Evolutionary conservation across 345 rosid genomes (phyloP).

Genomic region (Euclidium syriacum): DNA sequence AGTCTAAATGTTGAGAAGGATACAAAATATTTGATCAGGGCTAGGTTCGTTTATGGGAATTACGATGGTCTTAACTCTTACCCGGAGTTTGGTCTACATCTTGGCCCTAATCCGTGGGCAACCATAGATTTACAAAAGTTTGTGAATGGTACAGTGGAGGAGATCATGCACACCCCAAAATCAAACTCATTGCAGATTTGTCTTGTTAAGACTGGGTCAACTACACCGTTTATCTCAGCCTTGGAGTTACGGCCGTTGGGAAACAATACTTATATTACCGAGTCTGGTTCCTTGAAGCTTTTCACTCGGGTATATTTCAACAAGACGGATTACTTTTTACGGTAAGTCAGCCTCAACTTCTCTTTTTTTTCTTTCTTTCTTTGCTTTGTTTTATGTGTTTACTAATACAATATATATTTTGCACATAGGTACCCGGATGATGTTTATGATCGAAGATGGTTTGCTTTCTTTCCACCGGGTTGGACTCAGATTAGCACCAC

Average conservation of each 20-base stretch:
- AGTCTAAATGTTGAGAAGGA: conserved; percentile 17
- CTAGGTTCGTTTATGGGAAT: conserved; percentile 34
- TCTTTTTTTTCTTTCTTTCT: no score
- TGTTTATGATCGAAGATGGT: conserved; percentile 33
- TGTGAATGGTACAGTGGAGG: not conserved
- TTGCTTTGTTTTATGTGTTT: not conserved
- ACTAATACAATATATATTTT: not conserved
- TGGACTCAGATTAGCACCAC: not conserved
- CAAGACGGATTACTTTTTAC: not conserved
- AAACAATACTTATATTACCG: not conserved
- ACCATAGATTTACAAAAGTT: conserved; percentile 1
- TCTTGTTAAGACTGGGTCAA: conserved; percentile 35
- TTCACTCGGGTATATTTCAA: not conserved
- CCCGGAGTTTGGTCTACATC: conserved; percentile 33
- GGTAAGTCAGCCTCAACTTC: no score
- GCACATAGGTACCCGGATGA: conserved; percentile 31
- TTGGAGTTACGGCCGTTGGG: conserved; percentile 38
- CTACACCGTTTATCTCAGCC: conserved; percentile 41
- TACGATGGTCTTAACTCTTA: conserved; percentile 26
- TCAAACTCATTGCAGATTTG: conserved; percentile 37
- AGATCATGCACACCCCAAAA: conserved; percentile 34
- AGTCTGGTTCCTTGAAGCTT: conserved; percentile 18
- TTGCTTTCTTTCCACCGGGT: rapidly evolving
- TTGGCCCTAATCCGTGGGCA: conserved; percentile 41
- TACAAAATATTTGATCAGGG: conserved; percentile 28